Conservation (phyloP, 1,284 basidiomycete genomes). For the Marasmius fiardii region DNA sequence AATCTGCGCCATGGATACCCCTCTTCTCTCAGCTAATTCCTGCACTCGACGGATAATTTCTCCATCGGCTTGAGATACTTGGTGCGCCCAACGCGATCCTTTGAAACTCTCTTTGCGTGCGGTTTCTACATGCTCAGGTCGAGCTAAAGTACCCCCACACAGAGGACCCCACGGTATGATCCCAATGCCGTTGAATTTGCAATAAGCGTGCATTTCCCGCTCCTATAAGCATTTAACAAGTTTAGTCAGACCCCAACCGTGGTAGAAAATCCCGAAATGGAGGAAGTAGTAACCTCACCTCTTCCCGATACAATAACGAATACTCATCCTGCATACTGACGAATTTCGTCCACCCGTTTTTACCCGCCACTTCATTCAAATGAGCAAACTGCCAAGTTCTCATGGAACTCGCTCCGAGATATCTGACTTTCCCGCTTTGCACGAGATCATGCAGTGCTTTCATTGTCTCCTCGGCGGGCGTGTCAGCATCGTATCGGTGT, state of each 20-base stretch:
- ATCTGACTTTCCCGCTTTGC: slow-evolving; percentile 36
- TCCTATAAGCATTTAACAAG: slow-evolving; percentile 33
- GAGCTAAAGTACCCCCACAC: slow-evolving; percentile 33
- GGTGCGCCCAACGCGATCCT: slow-evolving; percentile 26
- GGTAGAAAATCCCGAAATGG: too few species aligned
- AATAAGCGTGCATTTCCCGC: slow-evolving; percentile 44
- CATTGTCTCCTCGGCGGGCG: slow-evolving; percentile 40
- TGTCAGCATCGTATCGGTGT: slow-evolving; percentile 34
- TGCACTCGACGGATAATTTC: slow-evolving; percentile 39
- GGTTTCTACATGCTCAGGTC: slow-evolving; percentile 29
- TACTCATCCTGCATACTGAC: slow-evolving; percentile 35
- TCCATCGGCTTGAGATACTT: slow-evolving; percentile 26
- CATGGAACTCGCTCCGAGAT: slow-evolving; percentile 43
- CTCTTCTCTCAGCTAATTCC: slow-evolving; percentile 34
- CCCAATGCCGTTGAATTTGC: slow-evolving; percentile 42
- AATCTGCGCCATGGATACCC: slow-evolving; percentile 37
- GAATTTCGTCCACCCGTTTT: slow-evolving; percentile 31
- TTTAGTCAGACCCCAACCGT: too few species aligned
- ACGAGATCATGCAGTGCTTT: slow-evolving; percentile 43
- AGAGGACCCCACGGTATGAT: slow-evolving; percentile 42
- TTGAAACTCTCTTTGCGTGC: slow-evolving; percentile 18
- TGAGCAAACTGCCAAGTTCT: slow-evolving; percentile 38
- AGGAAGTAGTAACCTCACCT: too few species aligned
- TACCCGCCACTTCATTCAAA: slow-evolving; percentile 31
- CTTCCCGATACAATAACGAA: slow-evolving; percentile 35